Evolutionary conservation across 2,329 filamentous ascomycete genomes (phyloP).

Genomic region (Lecanosticta acicola): DNA sequence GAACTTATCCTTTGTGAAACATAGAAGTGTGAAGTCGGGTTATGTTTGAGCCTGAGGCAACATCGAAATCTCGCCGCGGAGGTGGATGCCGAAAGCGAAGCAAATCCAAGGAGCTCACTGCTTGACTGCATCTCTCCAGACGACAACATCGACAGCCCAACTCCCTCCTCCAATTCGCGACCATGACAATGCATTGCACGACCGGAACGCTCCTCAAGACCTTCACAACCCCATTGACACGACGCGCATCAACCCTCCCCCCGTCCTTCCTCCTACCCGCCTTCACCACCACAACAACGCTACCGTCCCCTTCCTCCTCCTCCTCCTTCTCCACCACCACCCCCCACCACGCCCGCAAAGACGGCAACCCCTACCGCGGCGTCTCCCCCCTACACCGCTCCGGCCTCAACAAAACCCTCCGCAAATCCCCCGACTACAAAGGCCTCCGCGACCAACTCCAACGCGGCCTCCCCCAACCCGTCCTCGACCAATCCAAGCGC

Average conservation of each 20-base stretch:
- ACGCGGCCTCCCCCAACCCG: conserved; percentile 67
- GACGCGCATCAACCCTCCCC: conserved; percentile 22
- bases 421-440: no score
- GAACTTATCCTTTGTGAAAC: no score
- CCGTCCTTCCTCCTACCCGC: conserved; percentile 34
- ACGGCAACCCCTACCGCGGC: conserved; percentile 74
- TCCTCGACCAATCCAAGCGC: conserved; percentile 53
- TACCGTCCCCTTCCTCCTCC: no score
- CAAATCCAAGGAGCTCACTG: no score
- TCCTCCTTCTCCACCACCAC: conserved; percentile 28
- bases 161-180: neutral
- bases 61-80: no score
- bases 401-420: conserved; percentile 47
- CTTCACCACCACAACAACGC: conserved; percentile 21
- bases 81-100: no score
- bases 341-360: conserved; percentile 42
- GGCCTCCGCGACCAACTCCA: no score
- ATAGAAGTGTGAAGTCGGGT: no score
- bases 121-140: no score
- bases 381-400: conserved; percentile 75
- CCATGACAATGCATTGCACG: conserved; percentile 21
- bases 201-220: conserved; percentile 16
- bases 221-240: conserved; percentile 8
- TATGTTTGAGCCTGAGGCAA: no score
- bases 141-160: no score